Evolutionary conservation across 805 yeast genomes (phyloP).

Genomic region (Saccharomycopsis sp.): DNA sequence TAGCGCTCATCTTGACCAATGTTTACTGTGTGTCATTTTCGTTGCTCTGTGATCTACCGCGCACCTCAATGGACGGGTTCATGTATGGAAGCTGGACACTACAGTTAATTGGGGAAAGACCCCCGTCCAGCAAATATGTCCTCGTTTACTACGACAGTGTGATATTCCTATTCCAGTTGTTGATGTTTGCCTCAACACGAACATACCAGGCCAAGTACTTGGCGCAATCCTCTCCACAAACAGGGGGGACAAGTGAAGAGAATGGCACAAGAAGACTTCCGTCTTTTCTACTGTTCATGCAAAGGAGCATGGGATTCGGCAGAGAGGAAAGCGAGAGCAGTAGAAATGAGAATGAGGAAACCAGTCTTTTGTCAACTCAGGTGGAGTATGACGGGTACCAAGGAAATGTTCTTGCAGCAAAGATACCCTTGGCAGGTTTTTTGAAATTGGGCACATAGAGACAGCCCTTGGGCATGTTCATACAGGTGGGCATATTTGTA

Average conservation of each 20-base stretch:
- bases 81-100: constrained; percentile 15
- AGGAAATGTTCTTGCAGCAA: constrained; percentile 13
- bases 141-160: constrained; percentile 12
- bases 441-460: too few relatives aligned
- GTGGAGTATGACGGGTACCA: constrained; percentile 14
- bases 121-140: constrained; percentile 7
- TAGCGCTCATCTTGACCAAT: neutral
- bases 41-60: constrained; percentile 6
- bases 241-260: too few relatives aligned
- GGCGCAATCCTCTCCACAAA: too few relatives aligned
- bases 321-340: too few relatives aligned
- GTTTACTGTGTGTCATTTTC: constrained; percentile 12
- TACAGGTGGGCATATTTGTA: too few relatives aligned
- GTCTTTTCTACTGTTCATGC: too few relatives aligned
- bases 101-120: constrained; percentile 16
- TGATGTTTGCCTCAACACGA: constrained; percentile 2
- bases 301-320: too few relatives aligned
- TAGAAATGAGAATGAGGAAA: constrained; percentile 1
- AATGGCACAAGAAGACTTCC: too few relatives aligned
- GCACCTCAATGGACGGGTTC: constrained; percentile 2
- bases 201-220: neutral
- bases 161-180: constrained; percentile 11
- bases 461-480: too few relatives aligned
- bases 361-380: neutral
- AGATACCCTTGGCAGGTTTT: constrained; percentile 6